Percentiles rank a stretch among this genome's conserved stretches.
phyloP scores from a whole-genome alignment of 805 yeast species.

The Saccharomycopsis guyanensis region DNA sequence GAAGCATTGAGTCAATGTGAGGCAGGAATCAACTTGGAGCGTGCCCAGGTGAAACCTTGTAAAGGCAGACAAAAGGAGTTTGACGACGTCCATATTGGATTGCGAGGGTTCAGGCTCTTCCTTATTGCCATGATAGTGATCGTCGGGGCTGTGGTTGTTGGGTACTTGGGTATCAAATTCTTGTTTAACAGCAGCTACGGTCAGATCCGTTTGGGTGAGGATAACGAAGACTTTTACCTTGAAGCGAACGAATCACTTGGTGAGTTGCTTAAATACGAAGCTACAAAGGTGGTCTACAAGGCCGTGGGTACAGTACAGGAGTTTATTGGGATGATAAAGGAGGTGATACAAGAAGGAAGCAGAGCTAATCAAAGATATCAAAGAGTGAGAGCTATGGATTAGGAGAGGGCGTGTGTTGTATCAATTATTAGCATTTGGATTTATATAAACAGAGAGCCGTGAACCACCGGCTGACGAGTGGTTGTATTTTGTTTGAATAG shows the following conservation, averaged over 20 bases:
- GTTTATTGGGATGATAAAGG: constrained; percentile 12
- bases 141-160: constrained; percentile 43
- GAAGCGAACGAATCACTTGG: neutral
- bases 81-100: constrained; percentile 40
- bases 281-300: neutral
- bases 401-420: neutral
- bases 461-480: no score
- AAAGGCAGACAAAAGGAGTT: constrained; percentile 77
- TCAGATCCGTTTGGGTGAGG: constrained; percentile 75
- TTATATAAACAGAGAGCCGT: no score
- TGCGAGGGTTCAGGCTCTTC: constrained; percentile 47
- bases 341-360: constrained; percentile 12
- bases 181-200: constrained; percentile 77
- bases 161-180: constrained; percentile 54
- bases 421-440: neutral
- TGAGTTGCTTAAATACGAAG: constrained; percentile 2
- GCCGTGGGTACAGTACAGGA: neutral
- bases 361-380: neutral
- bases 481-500: no score
- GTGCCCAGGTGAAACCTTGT: constrained; percentile 62
- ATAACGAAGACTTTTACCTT: constrained; percentile 24
- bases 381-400: neutral
- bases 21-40: constrained; percentile 69
- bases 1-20: constrained; percentile 77
- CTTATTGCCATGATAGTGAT: constrained; percentile 42